A percentile compares a stretch with the other conserved stretches of the same genome.
phyloP scores from a whole-genome alignment of 2,329 filamentous ascomycete genomes.

The Lasiodiplodia hormozganensis region DNA sequence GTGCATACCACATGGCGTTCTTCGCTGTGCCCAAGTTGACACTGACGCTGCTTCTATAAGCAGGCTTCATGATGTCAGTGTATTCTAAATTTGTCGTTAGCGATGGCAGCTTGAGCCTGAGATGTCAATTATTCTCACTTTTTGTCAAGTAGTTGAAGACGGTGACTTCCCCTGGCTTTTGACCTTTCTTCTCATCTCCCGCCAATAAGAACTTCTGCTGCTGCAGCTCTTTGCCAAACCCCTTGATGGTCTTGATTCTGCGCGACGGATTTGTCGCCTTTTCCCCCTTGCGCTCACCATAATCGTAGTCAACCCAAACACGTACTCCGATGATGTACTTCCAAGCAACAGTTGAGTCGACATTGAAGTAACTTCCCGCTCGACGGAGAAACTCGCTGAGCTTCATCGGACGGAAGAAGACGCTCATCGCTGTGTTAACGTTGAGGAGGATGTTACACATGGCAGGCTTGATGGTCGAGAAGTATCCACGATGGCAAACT shows the following conservation, averaged over 20 bases:
- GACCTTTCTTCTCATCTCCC: neutral
- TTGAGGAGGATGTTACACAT: slow-evolving; percentile 14
- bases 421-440: neutral
- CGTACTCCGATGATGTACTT: neutral
- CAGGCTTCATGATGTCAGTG: too few relatives aligned
- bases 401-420: neutral
- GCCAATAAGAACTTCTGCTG: neutral
- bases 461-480: slow-evolving; percentile 24
- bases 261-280: neutral
- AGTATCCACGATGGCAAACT: slow-evolving; percentile 2
- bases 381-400: neutral
- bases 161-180: neutral
- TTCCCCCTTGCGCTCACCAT: too few relatives aligned
- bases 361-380: rapidly evolving
- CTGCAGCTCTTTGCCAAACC: neutral
- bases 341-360: neutral
- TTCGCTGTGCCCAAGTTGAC: neutral
- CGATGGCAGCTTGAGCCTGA: too few relatives aligned
- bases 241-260: neutral
- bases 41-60: rapidly evolving
- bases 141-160: neutral
- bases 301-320: neutral
- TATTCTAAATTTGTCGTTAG: neutral
- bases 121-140: neutral
- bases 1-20: neutral